These are phyloP conservation scores for Coemansia sp. DNA, from an alignment of 192 early-diverging fungal species.

Conservation along the genomic window DNA sequence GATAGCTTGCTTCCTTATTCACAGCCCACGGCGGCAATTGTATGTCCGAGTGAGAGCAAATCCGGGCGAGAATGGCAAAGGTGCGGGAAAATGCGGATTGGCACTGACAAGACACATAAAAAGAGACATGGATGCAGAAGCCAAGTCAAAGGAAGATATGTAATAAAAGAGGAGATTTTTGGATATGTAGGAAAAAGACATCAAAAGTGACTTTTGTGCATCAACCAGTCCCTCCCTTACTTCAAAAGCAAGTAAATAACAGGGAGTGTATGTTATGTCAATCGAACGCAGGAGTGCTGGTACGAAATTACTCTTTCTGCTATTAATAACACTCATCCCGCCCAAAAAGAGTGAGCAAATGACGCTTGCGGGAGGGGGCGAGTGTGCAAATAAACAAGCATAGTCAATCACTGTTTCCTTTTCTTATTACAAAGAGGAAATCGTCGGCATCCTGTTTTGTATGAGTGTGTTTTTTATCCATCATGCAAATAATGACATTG, in stretches of 20 bases:
- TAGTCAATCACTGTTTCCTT: background rate
- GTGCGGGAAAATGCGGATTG: conserved; percentile 1
- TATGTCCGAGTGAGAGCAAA: background rate
- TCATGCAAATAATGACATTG: background rate
- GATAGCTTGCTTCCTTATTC: no score
- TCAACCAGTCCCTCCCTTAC: background rate
- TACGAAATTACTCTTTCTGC: background rate
- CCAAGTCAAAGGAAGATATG: background rate
- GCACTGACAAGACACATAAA: conserved; percentile 10
- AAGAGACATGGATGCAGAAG: conserved; percentile 33
- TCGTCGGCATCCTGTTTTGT: background rate
- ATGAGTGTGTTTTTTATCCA: background rate
- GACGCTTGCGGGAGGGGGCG: background rate
- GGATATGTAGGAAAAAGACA: background rate
- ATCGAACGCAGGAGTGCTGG: background rate
- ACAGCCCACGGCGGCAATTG: no score
- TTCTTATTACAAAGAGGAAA: background rate
- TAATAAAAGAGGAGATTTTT: background rate
- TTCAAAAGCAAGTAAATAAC: background rate
- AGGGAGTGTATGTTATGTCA: background rate
- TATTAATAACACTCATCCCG: background rate
- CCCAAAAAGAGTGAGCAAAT: background rate
- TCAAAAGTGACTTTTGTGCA: conserved; percentile 11
- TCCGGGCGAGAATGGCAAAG: background rate
- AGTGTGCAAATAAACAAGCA: conserved; percentile 8